phyloP scores from a whole-genome alignment of 2,329 filamentous ascomycete species.

The Fusarium armeniacum region DNA sequence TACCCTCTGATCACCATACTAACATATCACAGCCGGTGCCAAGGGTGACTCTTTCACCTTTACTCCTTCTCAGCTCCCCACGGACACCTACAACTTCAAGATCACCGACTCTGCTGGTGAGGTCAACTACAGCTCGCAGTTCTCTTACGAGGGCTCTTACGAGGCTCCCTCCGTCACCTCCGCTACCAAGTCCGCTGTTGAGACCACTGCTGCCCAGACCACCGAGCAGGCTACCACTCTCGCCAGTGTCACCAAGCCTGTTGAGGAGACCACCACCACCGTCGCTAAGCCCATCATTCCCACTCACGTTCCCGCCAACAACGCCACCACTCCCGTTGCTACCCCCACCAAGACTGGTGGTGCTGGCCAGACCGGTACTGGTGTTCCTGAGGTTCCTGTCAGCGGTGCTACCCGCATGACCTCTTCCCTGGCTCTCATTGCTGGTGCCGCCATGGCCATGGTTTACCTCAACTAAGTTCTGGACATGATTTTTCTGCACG shows the following conservation, averaged over 20 bases:
- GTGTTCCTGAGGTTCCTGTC: conserved; percentile 49
- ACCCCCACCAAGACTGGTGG: conserved; percentile 34
- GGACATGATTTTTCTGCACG: conserved; percentile 40
- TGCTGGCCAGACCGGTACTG: conserved; percentile 19
- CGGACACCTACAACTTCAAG: conserved; percentile 55
- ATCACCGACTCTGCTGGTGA: conserved; percentile 51
- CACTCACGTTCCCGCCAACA: conserved; percentile 37
- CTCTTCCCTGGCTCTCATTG: conserved; percentile 53
- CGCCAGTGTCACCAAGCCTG: conserved; percentile 39
- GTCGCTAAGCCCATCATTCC: conserved; percentile 31
- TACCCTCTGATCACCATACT: neutral
- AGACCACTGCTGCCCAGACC: conserved; percentile 30
- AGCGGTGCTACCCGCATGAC: conserved; percentile 52
- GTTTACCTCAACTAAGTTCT: conserved; percentile 53
- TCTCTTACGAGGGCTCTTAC: conserved; percentile 50
- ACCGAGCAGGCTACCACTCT: conserved; percentile 40
- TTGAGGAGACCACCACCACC: conserved; percentile 22
- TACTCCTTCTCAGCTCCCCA: conserved; percentile 48
- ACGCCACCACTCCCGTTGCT: conserved; percentile 24
- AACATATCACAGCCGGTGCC: conserved; percentile 29
- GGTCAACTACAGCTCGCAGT: conserved; percentile 54
- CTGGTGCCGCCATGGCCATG: conserved; percentile 54
- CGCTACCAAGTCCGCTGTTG: conserved; percentile 23
- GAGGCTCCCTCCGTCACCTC: conserved; percentile 32
- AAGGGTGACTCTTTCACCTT: conserved; percentile 49